Percentiles rank a stretch among this genome's conserved stretches.
Evolutionary conservation across 768 basidiomycete species (phyloP).

Genomic region (Boletus coccyginus): DNA sequence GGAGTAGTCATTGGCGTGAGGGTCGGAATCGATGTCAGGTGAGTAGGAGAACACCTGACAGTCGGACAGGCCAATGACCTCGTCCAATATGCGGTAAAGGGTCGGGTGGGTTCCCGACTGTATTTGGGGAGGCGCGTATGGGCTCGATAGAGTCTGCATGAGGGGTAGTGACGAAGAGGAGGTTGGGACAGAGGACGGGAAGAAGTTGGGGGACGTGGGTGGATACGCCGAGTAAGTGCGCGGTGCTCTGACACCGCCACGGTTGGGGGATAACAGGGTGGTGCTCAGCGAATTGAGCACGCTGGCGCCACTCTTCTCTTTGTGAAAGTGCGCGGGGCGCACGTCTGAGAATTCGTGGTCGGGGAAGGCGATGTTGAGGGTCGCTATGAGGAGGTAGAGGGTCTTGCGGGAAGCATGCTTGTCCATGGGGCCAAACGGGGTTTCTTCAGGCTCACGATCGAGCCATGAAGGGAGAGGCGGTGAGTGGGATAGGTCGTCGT

Average conservation of each 20-base stretch:
- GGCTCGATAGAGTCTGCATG: constrained; percentile 55
- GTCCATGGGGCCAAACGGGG: constrained; percentile 90
- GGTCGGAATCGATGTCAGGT: constrained; percentile 92
- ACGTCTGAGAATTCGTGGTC: constrained; percentile 97
- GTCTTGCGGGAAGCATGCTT: constrained; percentile 85
- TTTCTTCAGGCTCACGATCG: constrained; percentile 66
- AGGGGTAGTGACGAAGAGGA: constrained; percentile 73
- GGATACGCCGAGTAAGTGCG: constrained; percentile 88
- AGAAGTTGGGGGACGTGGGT: constrained; percentile 66
- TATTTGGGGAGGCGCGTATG: constrained; percentile 68
- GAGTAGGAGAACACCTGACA: constrained; percentile 95
- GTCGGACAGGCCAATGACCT: constrained; percentile 84
- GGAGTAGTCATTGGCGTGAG: constrained; percentile 80
- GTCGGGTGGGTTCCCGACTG: constrained; percentile 85
- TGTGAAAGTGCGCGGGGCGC: constrained; percentile 84
- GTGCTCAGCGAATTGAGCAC: constrained; percentile 85
- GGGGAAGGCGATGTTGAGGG: constrained; percentile 95
- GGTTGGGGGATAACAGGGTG: constrained; percentile 73
- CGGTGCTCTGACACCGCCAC: constrained; percentile 62
- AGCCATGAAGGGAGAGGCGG: constrained; percentile 85
- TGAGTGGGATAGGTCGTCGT: constrained; percentile 72
- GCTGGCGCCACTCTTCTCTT: constrained; percentile 69
- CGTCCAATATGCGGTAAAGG: constrained; percentile 83
- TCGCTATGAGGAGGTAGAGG: constrained; percentile 92
- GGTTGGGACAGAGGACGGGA: constrained; percentile 66